Percentiles rank a stretch among this genome's conserved stretches.
These are phyloP conservation scores for Coemansia sp. DNA, from an alignment of 192 early-diverging fungal species.

Conservation along the genomic window DNA sequence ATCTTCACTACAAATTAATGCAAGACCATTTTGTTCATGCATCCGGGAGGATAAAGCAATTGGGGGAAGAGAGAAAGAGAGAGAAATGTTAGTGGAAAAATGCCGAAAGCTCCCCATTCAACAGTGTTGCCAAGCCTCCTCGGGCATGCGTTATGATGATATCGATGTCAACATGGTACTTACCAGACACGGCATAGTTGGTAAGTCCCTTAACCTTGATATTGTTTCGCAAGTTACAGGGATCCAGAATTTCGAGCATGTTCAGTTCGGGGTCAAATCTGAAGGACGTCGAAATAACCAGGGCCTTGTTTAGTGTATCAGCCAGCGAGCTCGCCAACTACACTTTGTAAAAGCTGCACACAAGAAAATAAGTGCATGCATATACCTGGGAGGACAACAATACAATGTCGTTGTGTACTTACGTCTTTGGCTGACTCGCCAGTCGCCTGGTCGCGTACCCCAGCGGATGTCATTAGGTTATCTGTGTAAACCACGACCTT, in stretches of 20 bases:
- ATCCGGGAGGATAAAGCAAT: not conserved
- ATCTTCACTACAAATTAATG: conserved; percentile 35
- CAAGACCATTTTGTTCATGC: not conserved
- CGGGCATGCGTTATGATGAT: not conserved
- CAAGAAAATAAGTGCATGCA: not conserved
- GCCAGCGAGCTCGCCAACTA: conserved; percentile 42
- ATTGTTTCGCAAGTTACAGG: conserved; percentile 46
- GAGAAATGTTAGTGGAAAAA: not conserved
- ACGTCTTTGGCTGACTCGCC: conserved; percentile 36
- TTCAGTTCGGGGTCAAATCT: conserved; percentile 55
- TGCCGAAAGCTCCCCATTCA: not conserved
- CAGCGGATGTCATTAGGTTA: conserved; percentile 51
- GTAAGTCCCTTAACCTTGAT: conserved; percentile 35
- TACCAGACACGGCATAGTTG: conserved; percentile 42
- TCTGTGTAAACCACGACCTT: conserved; percentile 57
- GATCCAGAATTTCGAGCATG: conserved; percentile 55
- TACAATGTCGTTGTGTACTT: conserved; percentile 10
- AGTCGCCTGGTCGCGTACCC: conserved; percentile 33
- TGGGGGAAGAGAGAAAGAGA: too few relatives aligned
- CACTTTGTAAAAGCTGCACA: not conserved
- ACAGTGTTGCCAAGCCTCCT: not conserved
- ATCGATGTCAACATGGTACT: conserved; percentile 10
- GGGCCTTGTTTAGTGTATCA: conserved; percentile 49
- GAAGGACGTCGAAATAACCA: conserved; percentile 50
- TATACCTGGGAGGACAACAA: not conserved